These are phyloP conservation scores for Ceratopteris richardii DNA, from an alignment of 75 land plant species.

Conservation along the genomic window DNA sequence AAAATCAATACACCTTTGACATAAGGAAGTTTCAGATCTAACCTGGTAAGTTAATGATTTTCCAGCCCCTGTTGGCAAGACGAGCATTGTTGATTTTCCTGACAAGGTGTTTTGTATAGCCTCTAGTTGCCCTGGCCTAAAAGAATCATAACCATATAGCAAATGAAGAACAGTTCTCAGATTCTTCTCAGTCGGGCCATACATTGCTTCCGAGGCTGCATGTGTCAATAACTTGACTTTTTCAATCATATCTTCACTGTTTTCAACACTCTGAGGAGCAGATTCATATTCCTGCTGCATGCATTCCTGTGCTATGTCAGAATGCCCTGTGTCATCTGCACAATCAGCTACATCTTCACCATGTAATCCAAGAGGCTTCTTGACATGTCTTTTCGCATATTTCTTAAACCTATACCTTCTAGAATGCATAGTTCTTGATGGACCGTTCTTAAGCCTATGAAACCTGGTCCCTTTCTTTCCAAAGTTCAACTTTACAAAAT, in stretches of 20 bases:
- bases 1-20: not conserved
- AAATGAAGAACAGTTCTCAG: slow-evolving; percentile 46
- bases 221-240: not conserved
- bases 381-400: not conserved
- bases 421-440: slow-evolving; percentile 9
- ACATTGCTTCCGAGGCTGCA: slow-evolving; percentile 20
- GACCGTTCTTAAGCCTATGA: slow-evolving; percentile 21
- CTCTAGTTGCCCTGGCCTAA: slow-evolving; percentile 77
- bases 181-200: slow-evolving; percentile 58
- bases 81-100: slow-evolving; percentile 77
- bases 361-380: not conserved
- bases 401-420: slow-evolving; percentile 6
- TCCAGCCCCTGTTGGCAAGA: slow-evolving; percentile 93
- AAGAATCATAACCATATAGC: slow-evolving; percentile 58
- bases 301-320: not conserved
- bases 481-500: slow-evolving; percentile 31
- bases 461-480: slow-evolving; percentile 15
- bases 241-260: not conserved
- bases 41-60: slow-evolving; percentile 94
- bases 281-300: not conserved
- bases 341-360: not conserved
- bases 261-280: too few species aligned
- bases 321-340: not conserved
- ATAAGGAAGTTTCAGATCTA: not conserved
- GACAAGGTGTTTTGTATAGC: slow-evolving; percentile 60